Percentiles rank a stretch among this genome's conserved stretches.
Evolutionary conservation across 2,329 filamentous ascomycete species (phyloP).

Genomic region (Aspergillus novofumigatus): DNA sequence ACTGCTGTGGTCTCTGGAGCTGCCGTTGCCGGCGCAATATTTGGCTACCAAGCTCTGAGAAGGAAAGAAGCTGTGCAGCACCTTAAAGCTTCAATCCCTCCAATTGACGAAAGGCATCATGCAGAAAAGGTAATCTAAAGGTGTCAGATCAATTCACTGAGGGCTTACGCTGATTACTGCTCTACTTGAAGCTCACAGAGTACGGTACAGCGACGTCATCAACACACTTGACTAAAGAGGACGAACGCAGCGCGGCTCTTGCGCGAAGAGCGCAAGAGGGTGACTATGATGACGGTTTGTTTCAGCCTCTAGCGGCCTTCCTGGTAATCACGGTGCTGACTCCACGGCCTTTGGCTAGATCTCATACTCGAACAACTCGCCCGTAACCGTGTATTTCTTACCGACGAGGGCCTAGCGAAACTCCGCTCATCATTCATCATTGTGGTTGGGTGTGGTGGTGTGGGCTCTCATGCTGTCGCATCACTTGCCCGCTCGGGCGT

Average conservation of each 20-base stretch:
- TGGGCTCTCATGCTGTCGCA: constrained; percentile 86
- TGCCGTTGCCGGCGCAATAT: constrained; percentile 48
- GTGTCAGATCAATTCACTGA: not conserved
- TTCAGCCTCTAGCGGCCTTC: not conserved
- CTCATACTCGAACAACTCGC: constrained; percentile 92
- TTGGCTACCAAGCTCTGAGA: constrained; percentile 54
- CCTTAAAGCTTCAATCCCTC: constrained; percentile 59
- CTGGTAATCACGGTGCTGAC: not conserved
- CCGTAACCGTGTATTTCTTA: constrained; percentile 87
- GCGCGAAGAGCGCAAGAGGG: constrained; percentile 58
- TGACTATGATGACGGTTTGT: constrained; percentile 59
- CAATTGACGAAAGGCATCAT: constrained; percentile 48
- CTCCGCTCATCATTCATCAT: constrained; percentile 80
- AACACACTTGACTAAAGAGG: constrained; percentile 45
- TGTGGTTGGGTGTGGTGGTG: constrained; percentile 88
- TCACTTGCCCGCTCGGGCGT: constrained; percentile 86
- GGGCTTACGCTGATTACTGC: constrained; percentile 29
- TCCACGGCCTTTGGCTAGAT: constrained; percentile 46
- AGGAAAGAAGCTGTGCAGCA: constrained; percentile 53
- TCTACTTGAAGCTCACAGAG: constrained; percentile 46
- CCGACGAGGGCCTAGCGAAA: constrained; percentile 71
- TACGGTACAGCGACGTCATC: constrained; percentile 40
- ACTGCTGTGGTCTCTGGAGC: constrained; percentile 42
- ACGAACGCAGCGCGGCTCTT: constrained; percentile 55
- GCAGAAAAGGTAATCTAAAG: constrained; percentile 44